Conservation (phyloP, 768 basidiomycete genomes). For the Mycena pura region DNA sequence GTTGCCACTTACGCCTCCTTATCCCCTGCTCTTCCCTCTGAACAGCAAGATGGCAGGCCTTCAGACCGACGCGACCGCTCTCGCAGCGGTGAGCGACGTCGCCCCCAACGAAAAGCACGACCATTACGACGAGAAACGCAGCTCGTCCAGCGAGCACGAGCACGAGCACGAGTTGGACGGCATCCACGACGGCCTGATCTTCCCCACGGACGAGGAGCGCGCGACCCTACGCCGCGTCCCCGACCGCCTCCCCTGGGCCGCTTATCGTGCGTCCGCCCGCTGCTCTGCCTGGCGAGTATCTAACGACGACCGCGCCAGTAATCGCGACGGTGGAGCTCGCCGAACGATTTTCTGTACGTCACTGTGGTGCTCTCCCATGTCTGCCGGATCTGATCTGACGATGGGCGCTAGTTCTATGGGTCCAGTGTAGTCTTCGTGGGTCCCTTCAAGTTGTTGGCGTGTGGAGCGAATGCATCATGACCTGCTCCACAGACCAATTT, state of each 20-base stretch:
- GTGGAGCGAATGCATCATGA: background rate
- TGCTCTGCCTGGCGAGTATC: background rate
- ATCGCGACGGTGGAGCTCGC: conserved; percentile 73
- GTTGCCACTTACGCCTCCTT: no score
- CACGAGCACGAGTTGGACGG: conserved; percentile 24
- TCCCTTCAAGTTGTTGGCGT: background rate
- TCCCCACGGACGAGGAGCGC: conserved; percentile 69
- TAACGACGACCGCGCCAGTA: conserved; percentile 42
- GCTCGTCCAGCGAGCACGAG: no score
- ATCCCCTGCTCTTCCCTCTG: no score
- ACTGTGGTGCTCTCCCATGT: no score
- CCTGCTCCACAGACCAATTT: conserved; percentile 62
- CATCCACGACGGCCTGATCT: conserved; percentile 60
- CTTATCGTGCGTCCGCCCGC: conserved; percentile 39
- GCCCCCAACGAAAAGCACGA: no score
- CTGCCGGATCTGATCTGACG: no score
- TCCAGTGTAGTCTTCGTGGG: conserved; percentile 14
- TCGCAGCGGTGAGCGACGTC: no score
- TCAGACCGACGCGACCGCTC: no score
- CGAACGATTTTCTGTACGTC: conserved; percentile 74
- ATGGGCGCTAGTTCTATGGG: conserved; percentile 18
- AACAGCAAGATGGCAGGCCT: no score
- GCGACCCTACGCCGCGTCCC: conserved; percentile 64
- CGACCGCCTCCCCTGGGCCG: conserved; percentile 63
- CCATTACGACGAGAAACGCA: no score